These are phyloP conservation scores for Flaveria bidentis DNA, from an alignment of 129 eudicot species.

Conservation along the genomic window DNA sequence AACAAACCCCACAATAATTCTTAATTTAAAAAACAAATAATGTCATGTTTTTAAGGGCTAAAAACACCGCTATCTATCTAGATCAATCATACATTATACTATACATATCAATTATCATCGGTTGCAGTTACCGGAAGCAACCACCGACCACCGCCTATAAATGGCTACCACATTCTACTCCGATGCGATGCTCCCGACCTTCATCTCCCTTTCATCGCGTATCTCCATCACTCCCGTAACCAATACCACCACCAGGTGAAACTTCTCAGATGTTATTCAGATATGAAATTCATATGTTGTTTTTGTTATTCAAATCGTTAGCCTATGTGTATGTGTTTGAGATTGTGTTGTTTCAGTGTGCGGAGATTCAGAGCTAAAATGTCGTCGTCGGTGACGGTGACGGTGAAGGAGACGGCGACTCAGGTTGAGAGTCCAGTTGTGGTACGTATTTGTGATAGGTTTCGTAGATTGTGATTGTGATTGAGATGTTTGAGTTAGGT, in stretches of 20 bases:
- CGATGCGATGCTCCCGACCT: conserved; percentile 23
- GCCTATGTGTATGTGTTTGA: not conserved
- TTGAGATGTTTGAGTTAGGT: not conserved
- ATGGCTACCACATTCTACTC: conserved; percentile 24
- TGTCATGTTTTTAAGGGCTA: no score
- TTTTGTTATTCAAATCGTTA: not conserved
- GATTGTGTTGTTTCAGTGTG: conserved; percentile 3
- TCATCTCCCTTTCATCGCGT: conserved; percentile 16
- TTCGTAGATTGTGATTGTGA: not conserved
- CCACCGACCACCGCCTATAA: conserved; percentile 2
- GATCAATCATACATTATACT: conserved; percentile 18
- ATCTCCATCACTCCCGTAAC: conserved; percentile 10
- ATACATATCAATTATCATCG: not conserved
- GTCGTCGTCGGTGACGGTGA: conserved; percentile 35
- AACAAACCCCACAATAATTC: no score
- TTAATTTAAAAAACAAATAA: no score
- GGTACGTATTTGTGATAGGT: conserved; percentile 33
- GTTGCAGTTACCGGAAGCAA: not conserved
- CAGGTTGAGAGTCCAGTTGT: conserved; percentile 56
- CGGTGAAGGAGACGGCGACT: conserved; percentile 21
- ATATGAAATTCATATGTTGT: not conserved
- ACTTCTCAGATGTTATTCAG: conserved; percentile 8
- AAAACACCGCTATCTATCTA: conserved; percentile 19
- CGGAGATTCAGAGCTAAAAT: conserved; percentile 39
- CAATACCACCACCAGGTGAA: conserved; percentile 20